Base-by-base conservation (phyloP, 2,329 filamentous ascomycete species). In the Metarhizium album region DNA sequence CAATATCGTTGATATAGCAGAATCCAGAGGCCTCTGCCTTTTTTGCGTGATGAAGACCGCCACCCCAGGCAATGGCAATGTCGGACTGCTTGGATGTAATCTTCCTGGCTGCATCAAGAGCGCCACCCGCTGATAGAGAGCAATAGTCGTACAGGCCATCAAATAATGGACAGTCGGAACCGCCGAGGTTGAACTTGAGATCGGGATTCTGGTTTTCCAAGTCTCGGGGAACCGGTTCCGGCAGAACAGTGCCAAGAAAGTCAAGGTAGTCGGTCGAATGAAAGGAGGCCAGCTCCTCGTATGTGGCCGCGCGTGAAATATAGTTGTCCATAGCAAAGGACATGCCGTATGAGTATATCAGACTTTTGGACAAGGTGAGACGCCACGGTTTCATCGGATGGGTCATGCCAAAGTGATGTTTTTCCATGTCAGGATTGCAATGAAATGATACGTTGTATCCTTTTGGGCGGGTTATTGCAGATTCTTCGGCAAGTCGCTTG, bases 381-480 rank as follows among this genome's bases (percentile, higher is more conserved):
- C 93, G 87, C 91, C 93, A 97, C 53, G 93, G 93, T 68, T 98
- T 98, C 93, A 98, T 98, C 20, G 93, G 93, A 73, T 98, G 93
- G 9, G 88, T 90, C 70, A 88, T 86, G 57, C 93, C 93, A 67
- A 98, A 98, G 68, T 98, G 93, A 69, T 97, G 91, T 64, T 87
- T 86, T 71, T 98, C 93, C 65, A 97, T 94, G 53, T 88, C 83
- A 1, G 90, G 87, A 62, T 96, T 96, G 70, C 90, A 89, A 67
- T 98, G 93, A 70, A 90, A 97, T 9, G 91, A 96, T 45, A 98
- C 91, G 31, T 79, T 90, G 70, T 94, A 90, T 58, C 90, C 90
- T 63, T 86, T 84, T 2, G 91, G 90, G 35, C 83, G 79, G 48
- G 82, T 80, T 61, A 96, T 87, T 58, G 83, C 84, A 67, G 87